Evolutionary conservation across 148 eudicot genomes (phyloP), one percentile per base, ranked within the genome.

Genomic region (Chenopodium quinoa): DNA sequence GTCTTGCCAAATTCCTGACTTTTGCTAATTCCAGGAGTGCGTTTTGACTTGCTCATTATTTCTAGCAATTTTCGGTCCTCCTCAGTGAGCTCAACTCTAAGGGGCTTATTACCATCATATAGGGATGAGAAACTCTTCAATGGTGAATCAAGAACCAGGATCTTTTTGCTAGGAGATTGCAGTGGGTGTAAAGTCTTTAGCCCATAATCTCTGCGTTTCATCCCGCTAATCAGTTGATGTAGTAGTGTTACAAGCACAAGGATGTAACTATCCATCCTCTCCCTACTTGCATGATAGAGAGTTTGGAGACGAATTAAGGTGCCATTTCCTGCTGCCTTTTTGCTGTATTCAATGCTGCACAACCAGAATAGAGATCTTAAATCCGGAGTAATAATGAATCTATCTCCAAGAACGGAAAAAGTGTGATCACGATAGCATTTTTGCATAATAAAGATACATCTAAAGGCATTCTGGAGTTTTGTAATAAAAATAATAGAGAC

Each of bases 241-340:
- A 95, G 94, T 85, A 87, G 89, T 6, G 89, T 87, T 47, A 91
- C 87, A 9, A 95, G 87, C 60, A 86, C 89, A 69, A 95, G 97
- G 78, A 93, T 91, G 90, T 79, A 86, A 9, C 74, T 79, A 27
- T 95, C 99, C 50, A 89, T 87, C 73, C 87, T 91, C 32, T 83
- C 86, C 87, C 88, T 93, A 71, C 91, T 90, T 14, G 93, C 99
- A 73, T 95, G 97, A 81, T 95, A 90, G 46, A 95, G 94, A 4
- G 97, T 95, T 78, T 95, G 99, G 77, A 95, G 89, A 60, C 93
- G 97, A 34, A 88, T 87, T 25, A 86, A 68, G 80, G 73, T 89
- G 31, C 71, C 85, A 40, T 81, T 82, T 50, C 82, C 77, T 20
- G 83, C 75, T 9, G 86, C 83, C 86, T 93, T 92, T 86, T 89